A percentile compares a stretch with the other conserved stretches of the same genome.
Evolutionary conservation across 345 rosid genomes (phyloP).

Genomic region (Populus davidiana): DNA sequence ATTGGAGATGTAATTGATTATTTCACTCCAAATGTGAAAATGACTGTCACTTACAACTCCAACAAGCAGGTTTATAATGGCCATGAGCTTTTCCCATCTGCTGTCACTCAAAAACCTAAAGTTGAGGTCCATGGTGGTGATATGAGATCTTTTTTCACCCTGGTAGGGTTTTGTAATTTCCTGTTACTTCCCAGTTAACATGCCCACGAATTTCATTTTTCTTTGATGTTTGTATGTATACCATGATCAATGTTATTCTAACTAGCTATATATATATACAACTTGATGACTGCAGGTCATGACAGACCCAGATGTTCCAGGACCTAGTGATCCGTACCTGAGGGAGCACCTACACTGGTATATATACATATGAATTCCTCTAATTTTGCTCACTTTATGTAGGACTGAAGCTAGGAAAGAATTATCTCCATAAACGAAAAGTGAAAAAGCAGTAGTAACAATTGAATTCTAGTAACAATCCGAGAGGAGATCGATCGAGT

Average conservation of each 20-base stretch:
- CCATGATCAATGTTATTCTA: neutral
- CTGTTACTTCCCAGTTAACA: neutral
- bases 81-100: constrained; percentile 81
- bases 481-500: neutral
- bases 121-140: constrained; percentile 89
- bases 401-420: neutral
- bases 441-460: neutral
- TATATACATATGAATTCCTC: neutral
- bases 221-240: neutral
- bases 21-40: constrained; percentile 55
- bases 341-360: constrained; percentile 95
- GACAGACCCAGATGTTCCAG: constrained; percentile 99
- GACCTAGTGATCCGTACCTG: constrained; percentile 94
- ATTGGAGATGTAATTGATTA: constrained; percentile 81
- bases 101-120: constrained; percentile 63
- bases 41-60: constrained; percentile 62
- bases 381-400: neutral
- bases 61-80: constrained; percentile 84
- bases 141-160: constrained; percentile 91
- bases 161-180: constrained; percentile 40
- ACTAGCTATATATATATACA: neutral
- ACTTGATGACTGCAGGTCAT: constrained; percentile 49
- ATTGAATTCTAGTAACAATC: neutral
- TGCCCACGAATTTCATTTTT: neutral
- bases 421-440: neutral